Base-by-base conservation (phyloP, 331 rosid genomes). In the Telfairia occidentalis region DNA sequence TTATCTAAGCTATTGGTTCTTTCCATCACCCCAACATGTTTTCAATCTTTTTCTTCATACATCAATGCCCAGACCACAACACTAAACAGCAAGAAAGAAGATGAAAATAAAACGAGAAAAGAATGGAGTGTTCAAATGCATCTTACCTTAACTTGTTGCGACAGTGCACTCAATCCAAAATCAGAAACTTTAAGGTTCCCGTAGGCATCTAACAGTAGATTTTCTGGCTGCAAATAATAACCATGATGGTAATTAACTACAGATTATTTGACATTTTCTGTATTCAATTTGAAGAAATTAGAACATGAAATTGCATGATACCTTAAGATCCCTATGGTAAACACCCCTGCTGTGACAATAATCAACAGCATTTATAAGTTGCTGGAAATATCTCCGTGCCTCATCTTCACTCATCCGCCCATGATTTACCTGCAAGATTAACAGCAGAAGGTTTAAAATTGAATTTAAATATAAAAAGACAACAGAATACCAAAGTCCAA, bases 291-390 rank as follows among this genome's bases (percentile, higher is more conserved):
- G 48, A 37, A 12, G n/a, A 65, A 26, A 54, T 46, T 3, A 67
- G 58, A 4, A 70, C 66, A 46, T 57, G 46, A 79, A 78, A 37
- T 35, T 63, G 29, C 55, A 71, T 26, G 57, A 74, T 82, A 89
- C 99, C 99, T 95, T 95, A 49, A 95, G 88, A 76, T 95, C 99
- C 81, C 99, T 82, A 79, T 95, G 99, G 77, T 78, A 95, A 59
- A 95, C 99, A 57, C 99, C 99, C 78, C 99, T 88, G 86, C 99
- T 95, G 78, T 95, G 99, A 84, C 99, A 95, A 87, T 92, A 95
- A 90, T 95, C 97, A 77, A 95, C 96, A 18, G 92, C 96, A 78
- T 95, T 89, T 79, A 95, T 87, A 83, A 95, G 99, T 82, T 95
- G 99, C 83, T 95, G 97, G 82, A 95, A 95, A 85, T 95, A 95